Conservation (phyloP, 1,139 yeast species). For the Meyerozyma elateridarum region DNA sequence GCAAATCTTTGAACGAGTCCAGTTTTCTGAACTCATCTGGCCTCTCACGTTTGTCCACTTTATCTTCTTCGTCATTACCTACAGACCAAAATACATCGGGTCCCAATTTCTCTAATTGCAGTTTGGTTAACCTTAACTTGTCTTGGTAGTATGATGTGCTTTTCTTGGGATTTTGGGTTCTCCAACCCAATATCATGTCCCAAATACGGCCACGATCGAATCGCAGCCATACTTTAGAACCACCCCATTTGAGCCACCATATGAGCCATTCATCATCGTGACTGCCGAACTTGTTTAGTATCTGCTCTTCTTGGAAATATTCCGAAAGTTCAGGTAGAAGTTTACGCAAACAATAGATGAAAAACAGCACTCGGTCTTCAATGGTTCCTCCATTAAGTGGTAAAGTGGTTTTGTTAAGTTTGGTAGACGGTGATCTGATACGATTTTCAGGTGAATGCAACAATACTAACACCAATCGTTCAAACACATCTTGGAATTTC, state of each 20-base stretch:
- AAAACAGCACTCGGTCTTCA: constrained; percentile 67
- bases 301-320: constrained; percentile 78
- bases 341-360: constrained; percentile 60
- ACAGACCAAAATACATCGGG: constrained; percentile 44
- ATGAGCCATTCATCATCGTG: constrained; percentile 85
- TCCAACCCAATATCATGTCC: constrained; percentile 84
- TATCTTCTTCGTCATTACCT: constrained; percentile 10
- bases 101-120: constrained; percentile 31
- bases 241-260: constrained; percentile 94
- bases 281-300: constrained; percentile 54
- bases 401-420: constrained; percentile 33
- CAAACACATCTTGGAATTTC: constrained; percentile 67
- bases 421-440: constrained; percentile 10
- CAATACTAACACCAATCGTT: constrained; percentile 68
- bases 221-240: constrained; percentile 82
- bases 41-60: background rate
- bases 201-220: constrained; percentile 82
- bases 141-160: constrained; percentile 30
- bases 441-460: constrained; percentile 62
- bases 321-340: constrained; percentile 72
- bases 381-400: constrained; percentile 63
- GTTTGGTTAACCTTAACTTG: constrained; percentile 12
- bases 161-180: constrained; percentile 41
- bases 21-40: constrained; percentile 8
- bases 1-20: constrained; percentile 31